A percentile compares a stretch with the other conserved stretches of the same genome.
Conservation (phyloP, 331 rosid genomes). For the Spiraea crenata region DNA sequence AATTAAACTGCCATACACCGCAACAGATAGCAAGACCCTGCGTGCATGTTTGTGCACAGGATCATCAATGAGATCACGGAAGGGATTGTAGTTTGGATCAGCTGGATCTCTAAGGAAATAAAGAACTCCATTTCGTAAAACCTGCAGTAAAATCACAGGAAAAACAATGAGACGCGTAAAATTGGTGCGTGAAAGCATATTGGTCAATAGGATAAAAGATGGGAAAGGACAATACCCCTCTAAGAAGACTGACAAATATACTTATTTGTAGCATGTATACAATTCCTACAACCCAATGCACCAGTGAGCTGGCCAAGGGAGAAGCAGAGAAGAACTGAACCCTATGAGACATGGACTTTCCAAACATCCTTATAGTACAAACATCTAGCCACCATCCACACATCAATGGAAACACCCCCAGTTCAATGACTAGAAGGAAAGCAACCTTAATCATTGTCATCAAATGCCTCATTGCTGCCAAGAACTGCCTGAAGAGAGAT, state of each 20-base stretch:
- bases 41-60: constrained; percentile 99
- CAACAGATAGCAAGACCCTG: constrained; percentile 89
- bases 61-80: constrained; percentile 96
- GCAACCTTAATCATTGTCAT: constrained; percentile 99
- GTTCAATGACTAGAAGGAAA: constrained; percentile 93
- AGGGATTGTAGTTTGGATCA: constrained; percentile 98
- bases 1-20: constrained; percentile 95
- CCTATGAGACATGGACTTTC: constrained; percentile 94
- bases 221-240: constrained; percentile 71
- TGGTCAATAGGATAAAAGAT: neutral
- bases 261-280: constrained; percentile 97
- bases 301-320: constrained; percentile 94
- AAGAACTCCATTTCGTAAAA: constrained; percentile 92
- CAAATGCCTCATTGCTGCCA: constrained; percentile 98
- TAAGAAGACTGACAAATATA: constrained; percentile 97
- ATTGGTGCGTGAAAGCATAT: neutral
- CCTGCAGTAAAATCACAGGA: constrained; percentile 46
- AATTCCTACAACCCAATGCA: constrained; percentile 99
- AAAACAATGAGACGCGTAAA: constrained; percentile 6
- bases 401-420: constrained; percentile 97
- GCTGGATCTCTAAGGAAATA: constrained; percentile 99
- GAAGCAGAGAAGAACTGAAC: constrained; percentile 92
- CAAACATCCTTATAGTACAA: constrained; percentile 97
- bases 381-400: constrained; percentile 99
- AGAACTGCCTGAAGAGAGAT: constrained; percentile 92